A percentile compares a stretch with the other conserved stretches of the same genome.
phyloP scores from a whole-genome alignment of 371 early-diverging fungal genomes.

The Mucor circinelloides region DNA sequence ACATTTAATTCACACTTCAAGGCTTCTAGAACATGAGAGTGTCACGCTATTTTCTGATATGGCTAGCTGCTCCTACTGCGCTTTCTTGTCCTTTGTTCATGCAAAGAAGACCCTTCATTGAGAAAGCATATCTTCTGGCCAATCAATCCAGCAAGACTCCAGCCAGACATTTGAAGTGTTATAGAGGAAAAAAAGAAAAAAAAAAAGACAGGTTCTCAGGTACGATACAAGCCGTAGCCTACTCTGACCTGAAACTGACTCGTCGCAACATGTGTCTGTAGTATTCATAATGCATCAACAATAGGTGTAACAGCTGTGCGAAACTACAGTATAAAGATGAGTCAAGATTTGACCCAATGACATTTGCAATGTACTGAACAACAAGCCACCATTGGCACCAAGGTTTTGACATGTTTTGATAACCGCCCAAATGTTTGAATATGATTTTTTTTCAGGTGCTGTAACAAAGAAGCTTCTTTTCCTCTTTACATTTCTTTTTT shows the following conservation, averaged over 20 bases:
- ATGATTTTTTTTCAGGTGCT: constrained; percentile 7
- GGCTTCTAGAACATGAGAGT: not conserved
- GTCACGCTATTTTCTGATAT: not conserved
- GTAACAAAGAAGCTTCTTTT: constrained; percentile 4
- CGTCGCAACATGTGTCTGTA: not conserved
- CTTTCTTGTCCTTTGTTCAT: not conserved
- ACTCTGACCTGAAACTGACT: not conserved
- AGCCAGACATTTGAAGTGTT: not conserved
- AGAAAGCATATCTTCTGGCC: not conserved
- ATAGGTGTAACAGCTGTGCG: not conserved
- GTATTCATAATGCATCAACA: not conserved
- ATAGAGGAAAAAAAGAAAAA: too few relatives aligned
- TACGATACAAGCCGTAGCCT: too few relatives aligned
- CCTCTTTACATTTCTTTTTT: not conserved
- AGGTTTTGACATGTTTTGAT: constrained; percentile 11
- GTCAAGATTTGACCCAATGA: constrained; percentile 15
- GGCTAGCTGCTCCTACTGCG: not conserved
- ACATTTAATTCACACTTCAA: not conserved
- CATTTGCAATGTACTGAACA: not conserved
- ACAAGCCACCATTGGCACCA: constrained; percentile 19
- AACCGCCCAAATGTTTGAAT: not conserved
- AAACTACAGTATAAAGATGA: constrained; percentile 5
- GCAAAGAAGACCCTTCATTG: not conserved
- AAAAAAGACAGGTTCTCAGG: not conserved
- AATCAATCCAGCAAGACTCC: not conserved